Conservation (phyloP, 257 asterid genomes). For the Cynanchum wilfordii region DNA sequence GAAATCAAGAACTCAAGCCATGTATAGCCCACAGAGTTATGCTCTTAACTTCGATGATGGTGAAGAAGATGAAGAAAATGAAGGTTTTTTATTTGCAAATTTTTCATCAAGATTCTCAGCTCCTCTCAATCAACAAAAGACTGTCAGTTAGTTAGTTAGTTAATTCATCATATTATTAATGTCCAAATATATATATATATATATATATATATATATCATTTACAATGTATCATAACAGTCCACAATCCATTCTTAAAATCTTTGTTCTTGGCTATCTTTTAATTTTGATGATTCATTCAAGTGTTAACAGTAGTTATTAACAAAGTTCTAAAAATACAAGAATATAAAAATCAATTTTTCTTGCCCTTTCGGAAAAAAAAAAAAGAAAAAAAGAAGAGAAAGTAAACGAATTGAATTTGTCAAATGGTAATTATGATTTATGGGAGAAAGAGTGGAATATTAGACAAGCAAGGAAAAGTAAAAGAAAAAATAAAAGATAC, state of each 20-base stretch:
- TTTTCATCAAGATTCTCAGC: conserved; percentile 56
- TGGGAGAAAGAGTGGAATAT: background rate
- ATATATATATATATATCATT: too few species aligned
- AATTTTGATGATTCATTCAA: too few species aligned
- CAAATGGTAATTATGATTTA: background rate
- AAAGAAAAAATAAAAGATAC: too few species aligned
- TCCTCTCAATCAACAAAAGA: conserved; percentile 28
- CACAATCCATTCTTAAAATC: too few species aligned
- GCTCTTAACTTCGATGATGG: conserved; percentile 61
- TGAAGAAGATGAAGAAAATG: conserved; percentile 7
- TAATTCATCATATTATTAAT: too few species aligned
- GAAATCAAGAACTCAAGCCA: conserved; percentile 27
- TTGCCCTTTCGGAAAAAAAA: background rate
- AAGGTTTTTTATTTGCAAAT: conserved; percentile 19
- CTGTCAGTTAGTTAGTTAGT: background rate
- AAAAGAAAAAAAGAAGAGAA: too few species aligned
- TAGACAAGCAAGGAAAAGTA: background rate
- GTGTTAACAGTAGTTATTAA: too few species aligned
- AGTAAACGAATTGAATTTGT: background rate
- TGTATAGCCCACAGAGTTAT: conserved; percentile 64
- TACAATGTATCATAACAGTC: too few species aligned
- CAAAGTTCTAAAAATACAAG: too few species aligned
- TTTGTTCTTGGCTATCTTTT: too few species aligned
- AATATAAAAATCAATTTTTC: background rate
- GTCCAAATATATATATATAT: too few species aligned